Evolutionary conservation across 2,329 filamentous ascomycete species (phyloP).

Genomic region (Chalaropsis ovoidea): DNA sequence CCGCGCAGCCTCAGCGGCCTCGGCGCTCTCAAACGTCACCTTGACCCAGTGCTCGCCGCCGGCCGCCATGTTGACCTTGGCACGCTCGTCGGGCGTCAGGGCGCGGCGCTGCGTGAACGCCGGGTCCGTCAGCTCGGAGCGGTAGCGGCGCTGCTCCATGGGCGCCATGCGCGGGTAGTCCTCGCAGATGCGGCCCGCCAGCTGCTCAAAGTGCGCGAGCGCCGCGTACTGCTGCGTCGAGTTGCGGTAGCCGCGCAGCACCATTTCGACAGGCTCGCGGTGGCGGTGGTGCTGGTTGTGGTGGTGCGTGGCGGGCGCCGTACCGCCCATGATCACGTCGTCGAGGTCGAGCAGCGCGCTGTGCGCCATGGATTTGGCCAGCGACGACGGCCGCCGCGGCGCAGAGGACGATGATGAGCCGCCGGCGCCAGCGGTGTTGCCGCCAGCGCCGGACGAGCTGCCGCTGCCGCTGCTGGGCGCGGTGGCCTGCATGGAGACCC

Average conservation of each 20-base stretch:
- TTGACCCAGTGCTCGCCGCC: slow-evolving; percentile 90
- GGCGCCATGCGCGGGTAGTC: slow-evolving; percentile 86
- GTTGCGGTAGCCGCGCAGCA: slow-evolving; percentile 69
- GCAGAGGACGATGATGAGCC: not conserved
- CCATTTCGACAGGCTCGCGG: slow-evolving; percentile 56
- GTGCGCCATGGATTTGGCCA: slow-evolving; percentile 29
- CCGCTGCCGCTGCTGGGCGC: slow-evolving; percentile 30
- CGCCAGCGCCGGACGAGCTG: slow-evolving; percentile 29
- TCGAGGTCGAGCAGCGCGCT: slow-evolving; percentile 27
- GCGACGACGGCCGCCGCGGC: slow-evolving; percentile 19
- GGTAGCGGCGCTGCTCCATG: slow-evolving; percentile 57
- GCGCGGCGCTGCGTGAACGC: slow-evolving; percentile 55
- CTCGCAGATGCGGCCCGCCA: slow-evolving; percentile 80
- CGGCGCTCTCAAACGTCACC: slow-evolving; percentile 64
- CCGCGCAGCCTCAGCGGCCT: slow-evolving; percentile 59
- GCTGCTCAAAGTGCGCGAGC: slow-evolving; percentile 75
- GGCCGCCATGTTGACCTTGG: slow-evolving; percentile 68
- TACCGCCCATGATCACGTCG: slow-evolving; percentile 32
- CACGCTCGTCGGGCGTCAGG: slow-evolving; percentile 61
- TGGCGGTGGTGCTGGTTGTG: slow-evolving; percentile 32
- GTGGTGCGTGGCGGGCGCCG: slow-evolving; percentile 13
- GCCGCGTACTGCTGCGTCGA: slow-evolving; percentile 68
- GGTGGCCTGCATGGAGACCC: slow-evolving; percentile 42
- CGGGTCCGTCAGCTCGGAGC: slow-evolving; percentile 62
- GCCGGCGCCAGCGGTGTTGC: slow-evolving; percentile 15